Base-by-base conservation (phyloP, 192 early-diverging fungal genomes). In the Linnemannia schmuckeri region DNA sequence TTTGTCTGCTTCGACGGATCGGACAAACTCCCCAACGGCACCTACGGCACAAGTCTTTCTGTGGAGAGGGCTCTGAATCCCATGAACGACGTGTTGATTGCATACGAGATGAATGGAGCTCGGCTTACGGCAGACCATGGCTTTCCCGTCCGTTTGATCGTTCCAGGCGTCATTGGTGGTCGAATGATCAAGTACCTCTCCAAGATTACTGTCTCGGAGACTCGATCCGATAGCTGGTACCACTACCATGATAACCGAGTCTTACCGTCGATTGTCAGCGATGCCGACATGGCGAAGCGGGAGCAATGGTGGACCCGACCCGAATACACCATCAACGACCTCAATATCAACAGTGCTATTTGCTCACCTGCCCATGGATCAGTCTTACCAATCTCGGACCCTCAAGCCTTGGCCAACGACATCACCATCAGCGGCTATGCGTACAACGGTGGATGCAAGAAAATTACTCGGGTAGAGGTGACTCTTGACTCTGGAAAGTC, bases 161-260 rank as follows among this genome's bases (percentile, higher is more conserved):
- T 98, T 8, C 97, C 97, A 35, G 97, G 97, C 4, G 90, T 93
- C 77, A 97, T 98, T 47, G 97, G 97, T 24, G 97, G 96, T 1
- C 92, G 97, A 46, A 94, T 90, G 79, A 94, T 98, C 83, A 98
- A 98, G 78, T 98, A 96, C 95, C 87, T 97, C 33, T 77, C 82
- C 61, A 89, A 88, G 66, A 90, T 97, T 37, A 90, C 85, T 10
- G 89, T 96, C 41, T 85, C 90, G 46, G 90, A 92, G 46, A 40
- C 79, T 33, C 93, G 94, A 78, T 95, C 95, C 18, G 81, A 81
- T 33, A 93, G 90, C 82, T 92, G 89, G 76, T 97, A 96, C 88
- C 97, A 97, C 77, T 92, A 92, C 76, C 90, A 90, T 46, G 97
- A 97, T 88, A 97, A 97, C 88, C 93, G 95, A 79, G 96, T 97